Percentiles rank a stretch among this genome's conserved stretches.
phyloP scores from a whole-genome alignment of 192 early-diverging fungal genomes.

The Umbelopsis isabellina region DNA sequence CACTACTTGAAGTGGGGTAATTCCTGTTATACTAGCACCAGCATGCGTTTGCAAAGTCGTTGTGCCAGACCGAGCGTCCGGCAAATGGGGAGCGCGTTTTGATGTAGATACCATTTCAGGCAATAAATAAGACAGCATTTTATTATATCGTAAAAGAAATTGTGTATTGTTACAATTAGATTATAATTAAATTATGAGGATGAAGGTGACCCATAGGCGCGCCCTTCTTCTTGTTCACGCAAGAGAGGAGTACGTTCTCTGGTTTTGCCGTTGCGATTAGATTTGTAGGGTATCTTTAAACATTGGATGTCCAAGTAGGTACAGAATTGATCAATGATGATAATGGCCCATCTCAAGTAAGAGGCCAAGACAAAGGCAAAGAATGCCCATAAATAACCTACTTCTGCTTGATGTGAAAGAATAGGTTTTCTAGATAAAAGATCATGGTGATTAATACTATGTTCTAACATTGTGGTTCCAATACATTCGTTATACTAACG shows the following conservation, averaged over 20 bases:
- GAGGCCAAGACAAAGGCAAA: slow-evolving; percentile 68
- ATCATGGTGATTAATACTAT: neutral
- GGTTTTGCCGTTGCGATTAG: slow-evolving; percentile 10
- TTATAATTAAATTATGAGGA: neutral
- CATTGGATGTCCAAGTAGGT: slow-evolving; percentile 83
- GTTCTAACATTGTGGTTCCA: neutral
- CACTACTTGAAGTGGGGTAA: too few relatives aligned
- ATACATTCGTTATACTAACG: slow-evolving; percentile 35
- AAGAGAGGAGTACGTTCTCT: slow-evolving; percentile 12
- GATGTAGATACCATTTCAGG: neutral
- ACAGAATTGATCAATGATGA: slow-evolving; percentile 90
- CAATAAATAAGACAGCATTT: neutral
- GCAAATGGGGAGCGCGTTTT: too few relatives aligned
- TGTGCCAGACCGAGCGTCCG: too few relatives aligned
- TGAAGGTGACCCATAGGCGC: slow-evolving; percentile 5
- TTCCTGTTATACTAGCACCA: too few relatives aligned
- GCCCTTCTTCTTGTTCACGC: slow-evolving; percentile 15
- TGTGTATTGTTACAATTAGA: neutral
- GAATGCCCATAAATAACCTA: slow-evolving; percentile 65
- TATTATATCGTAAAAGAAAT: neutral
- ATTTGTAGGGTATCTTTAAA: slow-evolving; percentile 59
- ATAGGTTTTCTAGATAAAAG: slow-evolving; percentile 49
- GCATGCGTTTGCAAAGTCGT: too few relatives aligned
- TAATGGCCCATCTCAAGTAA: slow-evolving; percentile 80
- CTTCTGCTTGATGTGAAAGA: slow-evolving; percentile 64